A percentile compares a stretch with the other conserved stretches of the same genome.
Conservation (phyloP, 306 rosid species). For the Sophora flavescens region DNA sequence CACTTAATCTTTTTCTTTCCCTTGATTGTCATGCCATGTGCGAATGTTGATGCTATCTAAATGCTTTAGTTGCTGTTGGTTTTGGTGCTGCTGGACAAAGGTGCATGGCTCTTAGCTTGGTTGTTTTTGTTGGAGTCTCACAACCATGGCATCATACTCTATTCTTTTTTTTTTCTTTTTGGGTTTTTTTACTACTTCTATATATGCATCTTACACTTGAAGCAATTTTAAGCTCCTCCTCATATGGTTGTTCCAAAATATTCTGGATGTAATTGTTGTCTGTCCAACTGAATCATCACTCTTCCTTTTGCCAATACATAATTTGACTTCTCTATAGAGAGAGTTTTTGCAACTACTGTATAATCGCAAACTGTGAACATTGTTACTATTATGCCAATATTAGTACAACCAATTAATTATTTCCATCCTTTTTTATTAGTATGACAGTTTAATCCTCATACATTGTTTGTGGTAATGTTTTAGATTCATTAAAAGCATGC, state of each 20-base stretch:
- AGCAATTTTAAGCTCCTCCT: neutral
- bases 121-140: conserved; percentile 88
- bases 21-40: conserved; percentile 84
- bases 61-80: conserved; percentile 90
- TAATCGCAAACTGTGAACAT: conserved; percentile 4
- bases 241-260: conserved; percentile 4
- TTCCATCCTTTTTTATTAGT: conserved; percentile 24
- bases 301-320: conserved; percentile 10
- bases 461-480: no score
- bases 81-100: conserved; percentile 99
- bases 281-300: conserved; percentile 6
- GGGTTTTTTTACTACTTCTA: neutral
- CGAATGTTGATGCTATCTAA: conserved; percentile 77
- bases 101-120: conserved; percentile 98
- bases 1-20: conserved; percentile 17
- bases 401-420: conserved; percentile 5
- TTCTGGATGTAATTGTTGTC: conserved; percentile 18
- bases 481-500: no score
- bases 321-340: neutral
- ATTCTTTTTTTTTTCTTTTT: no score
- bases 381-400: neutral
- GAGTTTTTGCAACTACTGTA: neutral
- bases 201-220: conserved; percentile 12
- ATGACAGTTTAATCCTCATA: no score
- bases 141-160: conserved; percentile 66